Percentiles rank a stretch among this genome's conserved stretches.
phyloP scores from a whole-genome alignment of 2,329 filamentous ascomycete genomes.

The Epichloe gansuensis region DNA sequence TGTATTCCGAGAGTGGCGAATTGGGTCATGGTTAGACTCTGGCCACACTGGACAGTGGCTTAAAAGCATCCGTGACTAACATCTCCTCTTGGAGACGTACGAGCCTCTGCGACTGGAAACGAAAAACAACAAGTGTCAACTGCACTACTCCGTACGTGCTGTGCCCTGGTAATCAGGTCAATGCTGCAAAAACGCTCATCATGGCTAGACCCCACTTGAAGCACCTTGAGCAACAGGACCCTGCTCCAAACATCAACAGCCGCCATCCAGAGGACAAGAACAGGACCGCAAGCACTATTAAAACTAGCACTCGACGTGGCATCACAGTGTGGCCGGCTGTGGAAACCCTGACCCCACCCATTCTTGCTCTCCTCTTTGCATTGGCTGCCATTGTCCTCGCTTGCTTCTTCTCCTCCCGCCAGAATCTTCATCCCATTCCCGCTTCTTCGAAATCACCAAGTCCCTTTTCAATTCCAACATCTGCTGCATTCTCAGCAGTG shows the following conservation, averaged over 20 bases:
- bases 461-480: conserved; percentile 12
- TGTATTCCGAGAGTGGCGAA: no score
- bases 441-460: conserved; percentile 18
- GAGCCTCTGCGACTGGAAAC: not conserved
- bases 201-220: conserved; percentile 6
- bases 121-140: not conserved
- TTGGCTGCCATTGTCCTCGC: conserved; percentile 23
- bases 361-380: conserved; percentile 28
- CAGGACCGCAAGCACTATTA: not conserved
- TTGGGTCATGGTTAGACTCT: no score
- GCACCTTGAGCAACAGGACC: conserved; percentile 3
- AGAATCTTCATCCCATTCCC: conserved; percentile 12
- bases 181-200: not conserved
- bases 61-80: not conserved
- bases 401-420: conserved; percentile 8
- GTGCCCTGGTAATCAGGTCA: no score
- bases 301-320: not conserved
- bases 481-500: conserved; percentile 15
- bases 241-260: conserved; percentile 5
- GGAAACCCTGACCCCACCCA: conserved; percentile 31
- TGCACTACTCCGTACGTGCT: no score
- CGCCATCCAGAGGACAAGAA: not conserved
- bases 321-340: conserved; percentile 19
- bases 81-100: not conserved
- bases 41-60: not conserved